phyloP scores from a whole-genome alignment of 2,329 filamentous ascomycete genomes.

The Aspergillus sp. region DNA sequence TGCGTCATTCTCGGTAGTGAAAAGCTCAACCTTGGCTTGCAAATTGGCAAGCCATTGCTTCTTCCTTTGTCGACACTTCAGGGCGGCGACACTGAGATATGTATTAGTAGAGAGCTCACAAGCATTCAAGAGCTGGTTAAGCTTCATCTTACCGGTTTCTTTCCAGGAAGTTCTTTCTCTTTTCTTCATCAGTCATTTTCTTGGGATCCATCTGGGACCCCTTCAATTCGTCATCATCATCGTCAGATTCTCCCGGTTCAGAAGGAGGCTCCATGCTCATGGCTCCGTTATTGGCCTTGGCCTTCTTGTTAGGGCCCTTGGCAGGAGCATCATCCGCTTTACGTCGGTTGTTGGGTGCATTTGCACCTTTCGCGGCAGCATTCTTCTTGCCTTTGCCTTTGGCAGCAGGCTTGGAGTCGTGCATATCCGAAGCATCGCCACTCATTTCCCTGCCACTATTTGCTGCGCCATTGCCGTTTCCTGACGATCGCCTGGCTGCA shows the following conservation, averaged over 20 bases:
- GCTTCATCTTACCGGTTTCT: slow-evolving; percentile 71
- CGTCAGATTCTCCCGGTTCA: slow-evolving; percentile 49
- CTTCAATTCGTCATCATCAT: slow-evolving; percentile 43
- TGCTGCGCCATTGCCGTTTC: slow-evolving; percentile 42
- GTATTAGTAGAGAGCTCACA: slow-evolving; percentile 17
- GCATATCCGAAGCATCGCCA: slow-evolving; percentile 69
- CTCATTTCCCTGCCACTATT: slow-evolving; percentile 63
- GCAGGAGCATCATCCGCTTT: slow-evolving; percentile 69
- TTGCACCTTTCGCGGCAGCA: slow-evolving; percentile 41
- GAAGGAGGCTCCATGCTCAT: slow-evolving; percentile 34
- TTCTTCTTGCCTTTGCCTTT: slow-evolving; percentile 68
- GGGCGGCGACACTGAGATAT: slow-evolving; percentile 71
- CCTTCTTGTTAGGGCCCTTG: slow-evolving; percentile 70
- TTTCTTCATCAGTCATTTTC: slow-evolving; percentile 98
- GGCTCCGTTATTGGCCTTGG: slow-evolving; percentile 54
- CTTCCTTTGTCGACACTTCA: slow-evolving; percentile 96
- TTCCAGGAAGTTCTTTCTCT: slow-evolving; percentile 95
- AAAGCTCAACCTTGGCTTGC: slow-evolving; percentile 90
- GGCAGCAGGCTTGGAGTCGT: slow-evolving; percentile 59
- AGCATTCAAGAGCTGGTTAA: background rate
- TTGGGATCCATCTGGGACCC: slow-evolving; percentile 54
- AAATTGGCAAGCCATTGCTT: slow-evolving; percentile 98
- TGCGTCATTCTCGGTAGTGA: slow-evolving; percentile 84
- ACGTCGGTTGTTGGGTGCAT: slow-evolving; percentile 61
- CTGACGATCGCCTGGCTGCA: slow-evolving; percentile 37